Base-by-base conservation (phyloP, 441 rosid species). In the Pelargonium citronellum region DNA sequence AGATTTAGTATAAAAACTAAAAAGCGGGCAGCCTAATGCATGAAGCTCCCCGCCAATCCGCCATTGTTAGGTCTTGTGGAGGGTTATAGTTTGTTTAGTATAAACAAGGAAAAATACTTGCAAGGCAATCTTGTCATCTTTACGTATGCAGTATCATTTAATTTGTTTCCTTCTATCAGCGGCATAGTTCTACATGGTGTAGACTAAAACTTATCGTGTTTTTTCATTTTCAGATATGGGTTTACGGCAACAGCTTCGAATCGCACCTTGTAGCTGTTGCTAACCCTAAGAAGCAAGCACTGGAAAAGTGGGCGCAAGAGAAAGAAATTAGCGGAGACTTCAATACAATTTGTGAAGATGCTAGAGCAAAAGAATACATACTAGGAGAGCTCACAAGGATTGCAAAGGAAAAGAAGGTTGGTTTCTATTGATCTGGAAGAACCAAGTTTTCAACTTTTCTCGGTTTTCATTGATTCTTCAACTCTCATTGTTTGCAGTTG, bases 171-270 rank as follows among this genome's bases (percentile, higher is more conserved):
- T 10, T 19, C 22, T 27, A 27, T 27, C 2, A 27, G 30, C 30
- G 3, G 30, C 3, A 27, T 27, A 27, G 30, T 27, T 27, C 39
- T 34, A 34, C 39, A 34, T 4, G 39, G 39, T 34, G 39, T 34
- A 34, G 39, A 34, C 39, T 34, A 34, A 34, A 34, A 27, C 7
- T 19, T 6, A 65, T 0, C 3, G 7, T 16, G 58, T 63, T 61
- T 30, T 64, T 58, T 75, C 55, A 19, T 43, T 73, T 62, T 71
- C 79, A 95, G 98, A 81, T 95, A 77, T 92, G 98, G 99, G 89
- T 95, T 27, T 92, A 95, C 57, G 98, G 99, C 24, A 95, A 80
- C 85, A 95, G 99, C 88, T 87, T 89, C 1, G 93, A 95, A 80
- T 88, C 97, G 22, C 89, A 79, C 83, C 87, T 90, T 0, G 81